phyloP scores from a whole-genome alignment of 176 grass and related monocot species.

The Cenchrus fungigraminus region DNA sequence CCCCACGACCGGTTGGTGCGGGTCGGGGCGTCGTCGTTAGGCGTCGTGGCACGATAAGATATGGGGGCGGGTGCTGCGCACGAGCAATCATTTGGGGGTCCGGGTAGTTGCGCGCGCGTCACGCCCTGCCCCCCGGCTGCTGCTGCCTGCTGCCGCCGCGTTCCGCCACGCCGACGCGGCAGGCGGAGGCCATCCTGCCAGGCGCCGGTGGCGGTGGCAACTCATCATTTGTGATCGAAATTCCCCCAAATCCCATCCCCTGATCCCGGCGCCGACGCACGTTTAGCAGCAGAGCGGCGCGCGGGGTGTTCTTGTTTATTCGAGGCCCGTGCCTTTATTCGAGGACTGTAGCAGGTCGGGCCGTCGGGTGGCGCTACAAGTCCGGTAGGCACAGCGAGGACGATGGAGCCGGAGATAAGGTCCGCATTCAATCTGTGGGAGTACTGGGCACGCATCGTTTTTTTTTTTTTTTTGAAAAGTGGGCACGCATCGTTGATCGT shows the following conservation, averaged over 20 bases:
- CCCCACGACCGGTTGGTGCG: not conserved
- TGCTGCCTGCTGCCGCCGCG: not conserved
- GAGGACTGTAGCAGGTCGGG: not conserved
- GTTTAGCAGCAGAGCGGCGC: conserved; percentile 11
- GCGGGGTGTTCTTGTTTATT: not conserved
- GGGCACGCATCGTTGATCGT: not conserved
- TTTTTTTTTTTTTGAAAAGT: no score
- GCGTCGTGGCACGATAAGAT: not conserved
- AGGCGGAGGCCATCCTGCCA: not conserved
- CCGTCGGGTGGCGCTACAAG: not conserved
- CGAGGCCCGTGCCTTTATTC: not conserved
- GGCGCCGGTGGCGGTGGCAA: not conserved
- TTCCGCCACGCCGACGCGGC: conserved; percentile 22
- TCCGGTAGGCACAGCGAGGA: not conserved
- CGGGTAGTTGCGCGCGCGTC: conserved; percentile 4
- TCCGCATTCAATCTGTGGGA: not conserved
- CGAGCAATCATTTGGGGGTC: conserved; percentile 11
- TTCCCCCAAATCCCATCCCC: not conserved
- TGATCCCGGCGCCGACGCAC: not conserved
- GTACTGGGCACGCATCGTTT: not conserved
- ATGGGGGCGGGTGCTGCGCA: not conserved
- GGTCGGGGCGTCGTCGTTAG: not conserved
- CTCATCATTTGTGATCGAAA: conserved; percentile 1
- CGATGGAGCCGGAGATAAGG: not conserved
- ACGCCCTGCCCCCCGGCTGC: not conserved